Base-by-base conservation (phyloP, 1,284 basidiomycete species). In the Leccinum huronense region DNA sequence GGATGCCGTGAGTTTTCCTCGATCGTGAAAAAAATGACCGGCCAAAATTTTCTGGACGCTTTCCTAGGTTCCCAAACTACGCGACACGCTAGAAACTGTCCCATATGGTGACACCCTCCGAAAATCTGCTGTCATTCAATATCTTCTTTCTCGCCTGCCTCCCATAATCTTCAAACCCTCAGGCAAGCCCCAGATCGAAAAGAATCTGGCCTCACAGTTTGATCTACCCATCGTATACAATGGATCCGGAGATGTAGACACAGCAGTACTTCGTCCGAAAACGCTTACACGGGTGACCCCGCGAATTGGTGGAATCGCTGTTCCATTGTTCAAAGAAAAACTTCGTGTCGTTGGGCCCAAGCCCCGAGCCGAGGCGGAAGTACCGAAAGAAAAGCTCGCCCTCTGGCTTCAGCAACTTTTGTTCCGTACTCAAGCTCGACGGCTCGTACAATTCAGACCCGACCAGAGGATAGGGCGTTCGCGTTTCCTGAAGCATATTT, bases 231-330 rank as follows among this genome's bases (percentile, higher is more conserved):
- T 64, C 13, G 62, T 71, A 7, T 71, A 77, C 7, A 69, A 73
- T 0, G 78, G 34, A 34, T 34, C 54, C 11, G 11, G 80, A 0
- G 84, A 86, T 65, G 74, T 79, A 3, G 88, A 90, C 67, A 68
- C 83, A 1, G 81, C 79, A 1, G 83, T 88, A 3, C 75, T 89
- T 11, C 81, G 79, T n/a, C 1, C 0, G 6, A 45, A 42, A 83
- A 57, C 75, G 19, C 75, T 76, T 1, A 89, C 87, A 0, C 82
- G 83, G 60, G 86, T 90, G 2, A 89, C 88, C 0, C 84, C 84
- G 0, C 77, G 80, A 11, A 84, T 90, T 57, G 80, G 79, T 11
- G 68, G 73, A 13, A 74, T 91, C 11, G 82, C 86, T 0, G 51
- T 71, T 9, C 79, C 80, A 0, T 77, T 83, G 1, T 85, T 90